Conservation (phyloP, 768 basidiomycete species). For the Neoboletus brunneissimus region DNA sequence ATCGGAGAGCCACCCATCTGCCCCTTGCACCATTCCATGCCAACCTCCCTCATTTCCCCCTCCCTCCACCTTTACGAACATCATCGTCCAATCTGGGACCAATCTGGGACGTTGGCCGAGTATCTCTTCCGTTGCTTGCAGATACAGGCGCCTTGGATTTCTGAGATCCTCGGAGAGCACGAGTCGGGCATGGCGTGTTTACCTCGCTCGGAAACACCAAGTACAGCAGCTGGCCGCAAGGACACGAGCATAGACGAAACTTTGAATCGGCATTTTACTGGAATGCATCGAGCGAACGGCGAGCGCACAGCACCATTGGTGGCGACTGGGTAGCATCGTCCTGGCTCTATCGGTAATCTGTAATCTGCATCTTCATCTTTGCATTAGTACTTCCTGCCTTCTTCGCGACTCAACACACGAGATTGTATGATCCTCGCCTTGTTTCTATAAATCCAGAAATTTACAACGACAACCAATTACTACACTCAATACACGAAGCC, state of each 20-base stretch:
- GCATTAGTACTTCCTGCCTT: neutral
- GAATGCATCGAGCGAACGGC: too few relatives aligned
- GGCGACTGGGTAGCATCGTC: neutral
- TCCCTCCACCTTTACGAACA: neutral
- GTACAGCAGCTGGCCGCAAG: constrained; percentile 29
- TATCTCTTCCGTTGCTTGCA: constrained; percentile 65
- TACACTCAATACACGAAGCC: neutral
- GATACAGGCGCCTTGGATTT: constrained; percentile 86
- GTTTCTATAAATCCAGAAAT: neutral
- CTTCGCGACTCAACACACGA: neutral
- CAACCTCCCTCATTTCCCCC: neutral
- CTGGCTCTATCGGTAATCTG: neutral
- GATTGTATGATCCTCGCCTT: neutral
- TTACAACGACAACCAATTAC: neutral
- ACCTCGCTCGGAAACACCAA: constrained; percentile 49
- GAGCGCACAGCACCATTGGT: neutral
- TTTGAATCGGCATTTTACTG: constrained; percentile 5
- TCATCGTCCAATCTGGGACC: neutral
- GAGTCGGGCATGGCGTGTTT: constrained; percentile 75
- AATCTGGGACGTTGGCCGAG: constrained; percentile 35
- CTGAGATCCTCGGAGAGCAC: constrained; percentile 59
- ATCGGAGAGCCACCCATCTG: constrained; percentile 31
- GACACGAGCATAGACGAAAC: constrained; percentile 2
- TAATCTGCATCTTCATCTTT: neutral
- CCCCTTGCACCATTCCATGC: neutral